These are phyloP conservation scores for Colletotrichum echinochloae DNA, from an alignment of 2,329 filamentous ascomycete species.

Conservation along the genomic window DNA sequence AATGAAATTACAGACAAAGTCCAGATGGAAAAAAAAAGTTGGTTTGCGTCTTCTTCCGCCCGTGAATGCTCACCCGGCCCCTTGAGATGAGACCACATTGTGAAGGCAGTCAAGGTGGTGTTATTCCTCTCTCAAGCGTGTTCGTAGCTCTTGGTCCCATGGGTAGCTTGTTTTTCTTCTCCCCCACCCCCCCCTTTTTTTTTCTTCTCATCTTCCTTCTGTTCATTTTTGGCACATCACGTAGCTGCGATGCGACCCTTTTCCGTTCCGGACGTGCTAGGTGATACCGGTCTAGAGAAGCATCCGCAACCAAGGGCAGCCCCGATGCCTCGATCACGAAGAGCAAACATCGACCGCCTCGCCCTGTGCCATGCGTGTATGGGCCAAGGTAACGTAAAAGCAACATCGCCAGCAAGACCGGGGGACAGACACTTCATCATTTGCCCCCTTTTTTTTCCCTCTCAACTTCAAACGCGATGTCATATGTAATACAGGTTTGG, in stretches of 20 bases:
- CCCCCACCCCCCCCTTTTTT: too few relatives aligned
- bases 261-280: neutral
- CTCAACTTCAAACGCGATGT: neutral
- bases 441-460: neutral
- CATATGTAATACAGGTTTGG: slow-evolving; percentile 2
- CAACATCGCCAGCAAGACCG: neutral
- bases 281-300: neutral
- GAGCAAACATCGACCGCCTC: neutral
- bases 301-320: neutral
- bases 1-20: slow-evolving; percentile 18
- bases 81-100: neutral
- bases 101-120: neutral
- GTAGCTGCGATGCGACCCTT: neutral
- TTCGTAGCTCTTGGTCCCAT: neutral
- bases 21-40: neutral
- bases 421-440: neutral
- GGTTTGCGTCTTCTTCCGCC: neutral
- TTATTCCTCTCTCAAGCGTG: too few relatives aligned
- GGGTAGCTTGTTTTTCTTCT: too few relatives aligned
- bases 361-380: neutral
- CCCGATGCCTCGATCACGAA: neutral
- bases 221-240: neutral
- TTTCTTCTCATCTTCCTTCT: too few relatives aligned
- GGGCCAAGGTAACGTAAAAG: neutral
- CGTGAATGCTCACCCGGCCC: neutral